Conservation (phyloP, 169 alveolate species). For the Eimeria maxima region DNA sequence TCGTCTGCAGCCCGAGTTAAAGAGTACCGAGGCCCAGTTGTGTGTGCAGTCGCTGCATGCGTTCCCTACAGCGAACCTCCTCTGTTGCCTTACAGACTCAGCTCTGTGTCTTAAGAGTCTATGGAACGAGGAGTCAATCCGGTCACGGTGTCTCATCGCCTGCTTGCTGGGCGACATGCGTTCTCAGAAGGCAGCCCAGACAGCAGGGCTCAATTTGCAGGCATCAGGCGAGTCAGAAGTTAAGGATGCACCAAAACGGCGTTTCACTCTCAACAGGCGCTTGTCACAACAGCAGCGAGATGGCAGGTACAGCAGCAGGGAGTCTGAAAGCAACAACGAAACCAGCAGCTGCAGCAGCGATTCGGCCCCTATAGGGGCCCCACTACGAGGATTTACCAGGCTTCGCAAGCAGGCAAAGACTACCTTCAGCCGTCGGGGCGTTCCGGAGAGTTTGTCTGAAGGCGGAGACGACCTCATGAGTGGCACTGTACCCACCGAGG, state of each 20-base stretch:
- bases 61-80: slow-evolving; percentile 77
- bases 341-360: slow-evolving; percentile 32
- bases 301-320: slow-evolving; percentile 60
- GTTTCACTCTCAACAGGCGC: slow-evolving; percentile 48
- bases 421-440: slow-evolving; percentile 60
- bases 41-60: slow-evolving; percentile 68
- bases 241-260: slow-evolving; percentile 34
- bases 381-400: not conserved
- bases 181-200: slow-evolving; percentile 65
- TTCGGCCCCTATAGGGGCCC: not conserved
- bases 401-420: slow-evolving; percentile 52
- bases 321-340: slow-evolving; percentile 30
- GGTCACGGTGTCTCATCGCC: slow-evolving; percentile 58
- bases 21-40: slow-evolving; percentile 53
- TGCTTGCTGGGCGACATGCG: slow-evolving; percentile 66
- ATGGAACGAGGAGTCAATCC: slow-evolving; percentile 58
- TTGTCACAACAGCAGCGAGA: slow-evolving; percentile 27
- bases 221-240: slow-evolving; percentile 12
- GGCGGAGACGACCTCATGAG: slow-evolving; percentile 4
- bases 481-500: not conserved
- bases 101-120: slow-evolving; percentile 48
- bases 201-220: slow-evolving; percentile 60
- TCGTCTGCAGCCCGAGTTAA: slow-evolving; percentile 53
- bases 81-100: slow-evolving; percentile 63
- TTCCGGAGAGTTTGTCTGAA: slow-evolving; percentile 30